Evolutionary conservation across 2,329 filamentous ascomycete genomes (phyloP), one percentile per base, ranked within the genome.

Genomic region (Elsinoe arachidis): DNA sequence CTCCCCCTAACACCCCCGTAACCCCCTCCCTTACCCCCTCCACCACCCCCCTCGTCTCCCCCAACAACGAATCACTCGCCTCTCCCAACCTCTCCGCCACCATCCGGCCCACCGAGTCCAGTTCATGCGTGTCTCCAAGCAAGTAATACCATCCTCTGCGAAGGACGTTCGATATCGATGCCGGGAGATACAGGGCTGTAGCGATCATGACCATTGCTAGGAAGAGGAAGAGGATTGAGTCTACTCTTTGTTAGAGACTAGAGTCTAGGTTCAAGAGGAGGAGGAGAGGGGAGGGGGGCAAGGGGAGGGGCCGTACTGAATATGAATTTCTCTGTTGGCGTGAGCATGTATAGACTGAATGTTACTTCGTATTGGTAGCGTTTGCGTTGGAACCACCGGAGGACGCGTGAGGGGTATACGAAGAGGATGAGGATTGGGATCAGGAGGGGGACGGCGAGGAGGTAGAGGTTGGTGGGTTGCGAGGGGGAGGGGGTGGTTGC

Each of bases 341-440:
- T 96, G 66, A 96, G 86, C 88, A 99, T 97, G 80, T 99, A 97
- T 23, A 97, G 82, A 60, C 88, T 87, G 74, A 95, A 93, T 11
- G 92, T 96, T 71, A 97, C 92, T 76, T 99, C 93, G 71, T 97
- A 90, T 78, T 97, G 93, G 78, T 97, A 96, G 71, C 91, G 85
- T 80, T 99, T 99, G 73, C 91, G 83, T 73, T 90, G 85, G 64
- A 97, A 80, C 90, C 91, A 96, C 72, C 86, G 85, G 63, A 88
- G 81, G 66, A 95, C 70, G 33, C 74, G 73, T 23, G 77, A 75
- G 10, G 80, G 73, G 60, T 75, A 75, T 38, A 76, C 67, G 67
- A 77, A 65, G 60, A 77, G 69, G 57, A 72, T 68, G 57, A 70
- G 66, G 58, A 71, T 66, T 4, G 34, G 15, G 34, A 65, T 37